Conservation (phyloP, 306 rosid genomes). For the apple (Malus domestica) region ASM211411v1 NC_041803.1:47424501-47425000, state of each 20-base stretch:
- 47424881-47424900: neutral
- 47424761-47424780: neutral
- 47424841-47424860: neutral
- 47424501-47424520: constrained; percentile 76
- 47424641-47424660: neutral
- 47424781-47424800: neutral
- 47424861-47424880: neutral
- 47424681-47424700: neutral
- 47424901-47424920: neutral
- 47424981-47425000: neutral
- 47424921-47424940: neutral
- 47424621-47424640: neutral
- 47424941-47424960: neutral
- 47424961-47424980: neutral
- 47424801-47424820: neutral
- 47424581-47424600: neutral
- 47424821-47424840: neutral
- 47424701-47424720: neutral
- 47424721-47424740: neutral
- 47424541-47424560: neutral
- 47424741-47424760: neutral
- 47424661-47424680: neutral
- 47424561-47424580: neutral
- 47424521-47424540: constrained; percentile 81
- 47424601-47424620: neutral